These are phyloP conservation scores for Fusarium oxysporum DNA, from an alignment of 2,329 filamentous ascomycete genomes.

Conservation along the genomic window DNA sequence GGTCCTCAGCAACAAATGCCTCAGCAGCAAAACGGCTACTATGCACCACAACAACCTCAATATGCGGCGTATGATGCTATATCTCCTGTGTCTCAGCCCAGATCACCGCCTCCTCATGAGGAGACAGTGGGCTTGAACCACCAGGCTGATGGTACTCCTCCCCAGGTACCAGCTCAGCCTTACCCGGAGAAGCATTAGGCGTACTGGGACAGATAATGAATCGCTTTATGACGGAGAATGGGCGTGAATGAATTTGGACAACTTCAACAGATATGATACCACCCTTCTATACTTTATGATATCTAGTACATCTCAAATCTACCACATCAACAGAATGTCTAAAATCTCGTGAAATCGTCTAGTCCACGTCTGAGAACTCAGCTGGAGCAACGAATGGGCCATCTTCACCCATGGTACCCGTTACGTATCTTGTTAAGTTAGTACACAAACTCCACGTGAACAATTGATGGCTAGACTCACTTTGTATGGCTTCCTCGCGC, in stretches of 20 bases:
- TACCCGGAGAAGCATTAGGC: conserved; percentile 42
- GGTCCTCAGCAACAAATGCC: not conserved
- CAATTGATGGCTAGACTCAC: conserved; percentile 51
- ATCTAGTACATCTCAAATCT: not conserved
- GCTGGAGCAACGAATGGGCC: conserved; percentile 54
- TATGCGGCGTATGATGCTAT: not conserved
- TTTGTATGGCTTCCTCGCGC: conserved; percentile 75
- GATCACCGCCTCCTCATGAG: conserved; percentile 44
- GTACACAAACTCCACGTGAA: fast-evolving
- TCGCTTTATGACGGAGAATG: not conserved
- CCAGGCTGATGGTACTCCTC: conserved; percentile 47
- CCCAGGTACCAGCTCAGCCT: conserved; percentile 27
- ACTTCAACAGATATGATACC: conserved; percentile 34
- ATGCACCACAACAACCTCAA: conserved; percentile 1
- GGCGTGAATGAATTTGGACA: not conserved
- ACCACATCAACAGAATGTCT: not conserved
- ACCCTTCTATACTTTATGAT: conserved; percentile 24
- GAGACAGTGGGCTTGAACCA: conserved; percentile 49
- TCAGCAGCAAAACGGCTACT: not conserved
- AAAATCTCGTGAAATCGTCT: conserved; percentile 4
- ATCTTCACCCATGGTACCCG: conserved; percentile 51
- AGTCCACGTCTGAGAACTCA: conserved; percentile 51
- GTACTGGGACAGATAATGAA: not conserved
- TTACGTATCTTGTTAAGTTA: conserved; percentile 55
- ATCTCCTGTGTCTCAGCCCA: conserved; percentile 3